phyloP scores from a whole-genome alignment of 768 basidiomycete genomes.

The Rhodotorula diobovata region DNA sequence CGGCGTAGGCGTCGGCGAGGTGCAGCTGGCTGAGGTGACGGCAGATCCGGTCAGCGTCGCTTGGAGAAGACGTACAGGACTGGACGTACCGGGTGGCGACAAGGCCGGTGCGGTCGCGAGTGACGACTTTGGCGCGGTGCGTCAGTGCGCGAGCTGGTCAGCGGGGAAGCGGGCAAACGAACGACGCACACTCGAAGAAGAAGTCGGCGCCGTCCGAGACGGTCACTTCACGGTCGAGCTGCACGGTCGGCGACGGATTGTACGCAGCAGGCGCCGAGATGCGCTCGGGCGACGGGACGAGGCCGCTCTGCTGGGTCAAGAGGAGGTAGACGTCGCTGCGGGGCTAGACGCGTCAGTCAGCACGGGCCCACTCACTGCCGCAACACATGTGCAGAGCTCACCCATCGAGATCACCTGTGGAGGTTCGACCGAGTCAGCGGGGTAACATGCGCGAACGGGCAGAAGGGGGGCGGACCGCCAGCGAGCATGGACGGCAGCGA shows the following conservation, averaged over 20 bases:
- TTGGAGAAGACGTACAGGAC: neutral
- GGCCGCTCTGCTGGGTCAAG: constrained; percentile 7
- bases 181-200: constrained; percentile 24
- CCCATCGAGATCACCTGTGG: constrained; percentile 24
- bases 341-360: neutral
- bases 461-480: constrained; percentile 1
- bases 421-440: no score
- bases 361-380: no score
- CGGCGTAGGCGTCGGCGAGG: constrained; percentile 37
- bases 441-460: neutral
- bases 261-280: constrained; percentile 12
- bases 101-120: constrained; percentile 29
- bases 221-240: constrained; percentile 6
- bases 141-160: neutral
- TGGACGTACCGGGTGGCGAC: constrained; percentile 21
- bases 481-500: constrained; percentile 27
- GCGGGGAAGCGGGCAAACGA: no score
- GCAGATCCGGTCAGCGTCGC: neutral
- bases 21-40: constrained; percentile 21
- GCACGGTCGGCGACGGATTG: neutral
- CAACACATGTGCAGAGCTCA: neutral
- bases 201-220: constrained; percentile 12
- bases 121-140: no score
- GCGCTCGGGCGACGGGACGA: neutral
- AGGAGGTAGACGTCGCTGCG: constrained; percentile 27